These are phyloP conservation scores for Cladophialophora chaetospira DNA, from an alignment of 2,329 filamentous ascomycete genomes.

Conservation along the genomic window DNA sequence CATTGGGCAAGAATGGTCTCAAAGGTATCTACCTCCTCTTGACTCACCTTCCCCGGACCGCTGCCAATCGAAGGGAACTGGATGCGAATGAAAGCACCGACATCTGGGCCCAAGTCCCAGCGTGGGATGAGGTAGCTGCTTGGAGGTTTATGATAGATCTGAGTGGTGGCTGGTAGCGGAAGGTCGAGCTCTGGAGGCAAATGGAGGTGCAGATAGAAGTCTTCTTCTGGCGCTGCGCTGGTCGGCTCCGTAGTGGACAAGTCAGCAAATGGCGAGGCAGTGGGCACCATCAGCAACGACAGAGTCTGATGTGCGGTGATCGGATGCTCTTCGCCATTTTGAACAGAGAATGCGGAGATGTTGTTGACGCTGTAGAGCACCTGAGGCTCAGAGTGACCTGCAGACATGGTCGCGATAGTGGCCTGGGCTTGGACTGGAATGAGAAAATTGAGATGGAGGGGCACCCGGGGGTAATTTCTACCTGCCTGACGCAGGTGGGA, in stretches of 20 bases:
- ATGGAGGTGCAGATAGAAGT: conserved; percentile 96
- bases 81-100: conserved; percentile 88
- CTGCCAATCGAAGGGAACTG: conserved; percentile 78
- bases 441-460: neutral
- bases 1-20: conserved; percentile 98
- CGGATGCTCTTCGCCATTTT: conserved; percentile 79
- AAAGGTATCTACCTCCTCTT: conserved; percentile 94
- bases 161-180: conserved; percentile 88
- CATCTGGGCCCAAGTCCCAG: conserved; percentile 88
- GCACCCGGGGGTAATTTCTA: neutral
- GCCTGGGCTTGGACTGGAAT: neutral
- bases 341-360: conserved; percentile 87
- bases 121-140: conserved; percentile 91
- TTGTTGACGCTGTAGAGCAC: conserved; percentile 66
- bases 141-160: conserved; percentile 95
- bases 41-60: conserved; percentile 65
- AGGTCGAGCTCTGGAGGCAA: conserved; percentile 93
- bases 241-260: conserved; percentile 59
- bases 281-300: conserved; percentile 93
- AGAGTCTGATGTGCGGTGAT: conserved; percentile 89
- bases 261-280: conserved; percentile 68
- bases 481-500: neutral
- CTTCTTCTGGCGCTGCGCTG: conserved; percentile 67
- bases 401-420: conserved; percentile 34
- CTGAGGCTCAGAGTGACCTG: conserved; percentile 57